Percentiles rank a stretch among this genome's conserved stretches.
Conservation (phyloP, 1,284 basidiomycete genomes). For the Ustilago xerochloae region DNA sequence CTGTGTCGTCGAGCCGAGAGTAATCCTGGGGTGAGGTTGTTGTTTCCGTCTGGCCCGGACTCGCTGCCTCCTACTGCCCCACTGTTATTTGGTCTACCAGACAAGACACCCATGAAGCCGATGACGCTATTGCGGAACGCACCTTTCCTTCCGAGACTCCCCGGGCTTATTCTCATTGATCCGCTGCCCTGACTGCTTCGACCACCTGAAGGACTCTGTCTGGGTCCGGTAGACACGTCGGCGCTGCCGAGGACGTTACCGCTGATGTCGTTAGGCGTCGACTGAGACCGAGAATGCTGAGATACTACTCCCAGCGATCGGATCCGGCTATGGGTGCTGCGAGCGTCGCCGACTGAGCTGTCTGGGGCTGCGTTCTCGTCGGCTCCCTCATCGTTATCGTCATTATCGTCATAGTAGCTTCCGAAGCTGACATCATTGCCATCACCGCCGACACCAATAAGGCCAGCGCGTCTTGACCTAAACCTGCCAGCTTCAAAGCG, state of each 20-base stretch:
- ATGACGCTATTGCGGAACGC: conserved; percentile 49
- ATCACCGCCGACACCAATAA: conserved; percentile 25
- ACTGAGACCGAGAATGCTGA: conserved; percentile 25
- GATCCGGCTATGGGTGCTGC: conserved; percentile 16
- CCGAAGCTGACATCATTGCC: conserved; percentile 20
- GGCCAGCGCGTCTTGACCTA: conserved; percentile 25
- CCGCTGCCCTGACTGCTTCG: conserved; percentile 3
- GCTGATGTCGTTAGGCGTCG: conserved; percentile 15
- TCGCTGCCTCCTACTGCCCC: neutral
- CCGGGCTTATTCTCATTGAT: conserved; percentile 6
- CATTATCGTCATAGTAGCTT: neutral
- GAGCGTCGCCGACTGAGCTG: conserved; percentile 3
- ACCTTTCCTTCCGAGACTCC: conserved; percentile 23
- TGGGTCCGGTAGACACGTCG: neutral
- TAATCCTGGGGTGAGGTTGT: conserved; percentile 14
- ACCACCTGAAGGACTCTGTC: neutral
- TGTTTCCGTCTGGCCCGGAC: neutral
- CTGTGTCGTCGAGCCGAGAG: conserved; percentile 30
- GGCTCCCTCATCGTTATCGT: conserved; percentile 16
- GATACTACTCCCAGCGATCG: conserved; percentile 18
- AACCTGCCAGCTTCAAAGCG: conserved; percentile 29
- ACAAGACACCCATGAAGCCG: conserved; percentile 40
- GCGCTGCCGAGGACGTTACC: conserved; percentile 22
- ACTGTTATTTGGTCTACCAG: conserved; percentile 17
- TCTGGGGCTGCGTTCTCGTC: conserved; percentile 39